A percentile compares a stretch with the other conserved stretches of the same genome.
These are phyloP conservation scores for Phytopythium litorale DNA, from an alignment of 352 stramenopile species.

Conservation along the genomic window DNA sequence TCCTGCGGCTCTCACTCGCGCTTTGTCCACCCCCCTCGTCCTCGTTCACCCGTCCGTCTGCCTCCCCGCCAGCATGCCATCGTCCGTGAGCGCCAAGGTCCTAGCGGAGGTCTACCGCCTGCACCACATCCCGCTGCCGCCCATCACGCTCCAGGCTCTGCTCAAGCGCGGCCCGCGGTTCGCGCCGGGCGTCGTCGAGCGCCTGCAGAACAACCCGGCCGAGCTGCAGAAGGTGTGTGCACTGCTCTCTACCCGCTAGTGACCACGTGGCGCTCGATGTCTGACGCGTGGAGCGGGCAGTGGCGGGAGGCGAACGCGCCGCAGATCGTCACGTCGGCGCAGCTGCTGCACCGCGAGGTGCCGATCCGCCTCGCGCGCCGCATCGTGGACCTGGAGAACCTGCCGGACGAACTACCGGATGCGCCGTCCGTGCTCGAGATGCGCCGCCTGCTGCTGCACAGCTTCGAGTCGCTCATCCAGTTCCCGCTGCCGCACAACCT, in stretches of 20 bases:
- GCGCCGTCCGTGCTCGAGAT: constrained; percentile 56
- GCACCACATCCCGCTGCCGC: constrained; percentile 74
- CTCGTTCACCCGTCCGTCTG: background rate
- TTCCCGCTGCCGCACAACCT: constrained; percentile 56
- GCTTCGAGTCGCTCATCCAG: constrained; percentile 71
- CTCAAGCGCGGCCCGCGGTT: constrained; percentile 58
- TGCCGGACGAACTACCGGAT: constrained; percentile 61
- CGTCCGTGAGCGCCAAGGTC: constrained; percentile 51
- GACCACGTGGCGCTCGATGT: too few relatives aligned
- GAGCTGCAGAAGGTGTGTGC: constrained; percentile 30
- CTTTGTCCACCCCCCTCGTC: background rate
- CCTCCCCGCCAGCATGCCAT: constrained; percentile 14
- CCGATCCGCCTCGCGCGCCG: constrained; percentile 76
- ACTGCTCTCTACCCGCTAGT: too few relatives aligned
- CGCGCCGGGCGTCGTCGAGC: constrained; percentile 38
- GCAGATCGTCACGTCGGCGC: constrained; percentile 73
- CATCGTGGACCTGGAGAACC: constrained; percentile 82
- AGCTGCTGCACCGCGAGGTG: constrained; percentile 73
- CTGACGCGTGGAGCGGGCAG: constrained; percentile 5
- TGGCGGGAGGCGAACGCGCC: constrained; percentile 68
- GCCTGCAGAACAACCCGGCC: constrained; percentile 44
- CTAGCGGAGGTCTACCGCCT: constrained; percentile 79
- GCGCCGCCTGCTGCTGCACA: constrained; percentile 57
- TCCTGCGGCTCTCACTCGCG: background rate
- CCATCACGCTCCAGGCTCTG: constrained; percentile 77